Evolutionary conservation across 106 monocot genomes (phyloP).

Genomic region (Dactylorhiza incarnata): DNA sequence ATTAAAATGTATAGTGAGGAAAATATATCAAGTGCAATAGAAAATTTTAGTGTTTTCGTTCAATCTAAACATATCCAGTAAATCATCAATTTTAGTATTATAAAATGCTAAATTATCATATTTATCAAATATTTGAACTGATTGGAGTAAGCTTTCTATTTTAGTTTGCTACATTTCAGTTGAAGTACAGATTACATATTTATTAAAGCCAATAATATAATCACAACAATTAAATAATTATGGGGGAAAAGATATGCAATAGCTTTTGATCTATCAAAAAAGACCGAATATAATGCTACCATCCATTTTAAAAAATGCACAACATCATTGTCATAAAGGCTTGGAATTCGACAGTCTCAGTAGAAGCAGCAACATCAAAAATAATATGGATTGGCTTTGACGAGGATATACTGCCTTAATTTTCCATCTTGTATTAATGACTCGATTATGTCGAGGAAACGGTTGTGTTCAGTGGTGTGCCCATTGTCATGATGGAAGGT

Average conservation of each 20-base stretch:
- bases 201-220: background rate
- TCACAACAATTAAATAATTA: background rate
- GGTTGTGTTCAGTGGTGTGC: too few species aligned
- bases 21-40: background rate
- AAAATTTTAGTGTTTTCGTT: background rate
- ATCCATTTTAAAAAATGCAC: background rate
- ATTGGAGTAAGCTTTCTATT: background rate
- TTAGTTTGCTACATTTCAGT: background rate
- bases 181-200: background rate
- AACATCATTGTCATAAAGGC: background rate
- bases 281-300: background rate
- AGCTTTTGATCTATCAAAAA: background rate
- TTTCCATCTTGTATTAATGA: too few species aligned
- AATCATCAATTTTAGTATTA: background rate
- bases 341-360: too few species aligned
- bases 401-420: too few species aligned
- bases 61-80: background rate
- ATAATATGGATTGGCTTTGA: too few species aligned
- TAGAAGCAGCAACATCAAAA: too few species aligned
- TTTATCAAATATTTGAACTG: background rate
- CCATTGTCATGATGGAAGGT: too few species aligned
- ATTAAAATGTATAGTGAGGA: background rate
- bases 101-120: background rate
- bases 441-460: too few species aligned
- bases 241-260: background rate